Evolutionary conservation across 2,329 filamentous ascomycete species (phyloP).

Genomic region (Endothia cerciana): DNA sequence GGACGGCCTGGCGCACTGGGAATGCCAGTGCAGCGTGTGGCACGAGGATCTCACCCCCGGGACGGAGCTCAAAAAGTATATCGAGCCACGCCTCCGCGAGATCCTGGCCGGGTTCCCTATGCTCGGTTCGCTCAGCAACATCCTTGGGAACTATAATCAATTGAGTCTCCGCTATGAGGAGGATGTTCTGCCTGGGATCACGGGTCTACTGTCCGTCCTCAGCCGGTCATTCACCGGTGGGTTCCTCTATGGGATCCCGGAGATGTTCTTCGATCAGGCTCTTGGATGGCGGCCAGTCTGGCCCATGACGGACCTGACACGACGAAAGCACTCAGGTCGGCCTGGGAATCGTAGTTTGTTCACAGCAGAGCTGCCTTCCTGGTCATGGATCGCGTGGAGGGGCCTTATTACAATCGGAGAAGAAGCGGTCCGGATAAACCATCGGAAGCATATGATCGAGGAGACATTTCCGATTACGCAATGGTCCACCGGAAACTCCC

Average conservation of each 20-base stretch:
- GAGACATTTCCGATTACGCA: slow-evolving; percentile 8
- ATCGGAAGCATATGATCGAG: neutral
- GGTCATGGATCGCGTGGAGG: slow-evolving; percentile 22
- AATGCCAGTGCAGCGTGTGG: neutral
- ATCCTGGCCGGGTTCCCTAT: slow-evolving; percentile 10
- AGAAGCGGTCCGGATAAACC: neutral
- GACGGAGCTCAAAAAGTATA: slow-evolving; percentile 3
- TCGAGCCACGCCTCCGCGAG: neutral
- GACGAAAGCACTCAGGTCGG: neutral
- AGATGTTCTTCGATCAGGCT: slow-evolving; percentile 30
- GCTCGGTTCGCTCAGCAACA: neutral
- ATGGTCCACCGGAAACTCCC: slow-evolving; percentile 10
- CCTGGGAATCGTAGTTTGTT: neutral
- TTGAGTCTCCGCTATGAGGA: slow-evolving; percentile 25
- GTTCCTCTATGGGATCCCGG: slow-evolving; percentile 30
- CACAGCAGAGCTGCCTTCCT: neutral
- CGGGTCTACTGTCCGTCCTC: slow-evolving; percentile 18
- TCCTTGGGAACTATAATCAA: neutral
- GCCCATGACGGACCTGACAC: too few species aligned
- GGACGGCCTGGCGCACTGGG: neutral
- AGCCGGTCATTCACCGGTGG: slow-evolving; percentile 29
- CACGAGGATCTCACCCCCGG: neutral
- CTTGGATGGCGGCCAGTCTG: slow-evolving; percentile 24
- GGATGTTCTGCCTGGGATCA: slow-evolving; percentile 27
- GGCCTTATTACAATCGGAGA: neutral